These are phyloP conservation scores for Dendrothele bispora DNA, from an alignment of 768 basidiomycete species.

Conservation along the genomic window DNA sequence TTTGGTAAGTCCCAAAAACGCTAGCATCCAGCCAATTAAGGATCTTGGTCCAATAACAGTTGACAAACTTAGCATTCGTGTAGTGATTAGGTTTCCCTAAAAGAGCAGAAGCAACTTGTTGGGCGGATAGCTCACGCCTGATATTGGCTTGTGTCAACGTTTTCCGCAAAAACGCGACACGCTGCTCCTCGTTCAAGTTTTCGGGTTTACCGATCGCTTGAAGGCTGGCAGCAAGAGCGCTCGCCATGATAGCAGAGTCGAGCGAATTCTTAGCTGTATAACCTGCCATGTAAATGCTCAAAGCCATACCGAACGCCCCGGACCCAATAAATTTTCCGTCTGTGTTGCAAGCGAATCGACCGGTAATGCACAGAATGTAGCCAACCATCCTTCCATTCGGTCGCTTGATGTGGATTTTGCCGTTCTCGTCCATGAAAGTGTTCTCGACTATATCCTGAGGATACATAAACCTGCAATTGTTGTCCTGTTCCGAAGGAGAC, in stretches of 20 bases:
- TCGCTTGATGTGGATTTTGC: neutral
- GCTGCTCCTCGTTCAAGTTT: too few relatives aligned
- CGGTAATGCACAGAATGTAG: neutral
- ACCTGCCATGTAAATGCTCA: slow-evolving; percentile 5
- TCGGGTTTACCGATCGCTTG: neutral
- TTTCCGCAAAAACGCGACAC: too few relatives aligned
- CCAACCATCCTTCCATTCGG: neutral
- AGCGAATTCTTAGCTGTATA: slow-evolving; percentile 2
- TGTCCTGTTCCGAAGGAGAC: slow-evolving; percentile 6
- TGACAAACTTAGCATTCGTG: too few relatives aligned
- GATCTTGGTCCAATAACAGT: too few relatives aligned
- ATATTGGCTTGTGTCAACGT: too few relatives aligned
- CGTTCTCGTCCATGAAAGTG: slow-evolving; percentile 1
- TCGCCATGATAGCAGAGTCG: neutral
- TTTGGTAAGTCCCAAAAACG: too few relatives aligned
- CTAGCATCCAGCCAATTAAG: too few relatives aligned
- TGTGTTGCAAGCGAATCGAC: slow-evolving; percentile 1
- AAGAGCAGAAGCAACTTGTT: too few relatives aligned
- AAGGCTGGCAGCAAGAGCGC: neutral
- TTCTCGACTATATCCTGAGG: neutral
- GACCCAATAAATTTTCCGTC: slow-evolving; percentile 7
- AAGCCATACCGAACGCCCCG: slow-evolving; percentile 3
- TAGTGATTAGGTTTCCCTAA: too few relatives aligned
- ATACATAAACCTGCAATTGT: slow-evolving; percentile 5
- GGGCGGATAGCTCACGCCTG: too few relatives aligned